Percentiles rank a stretch among this genome's conserved stretches.
Evolutionary conservation across 1,284 basidiomycete genomes (phyloP).

Genomic region (Moniliophthora roreri): DNA sequence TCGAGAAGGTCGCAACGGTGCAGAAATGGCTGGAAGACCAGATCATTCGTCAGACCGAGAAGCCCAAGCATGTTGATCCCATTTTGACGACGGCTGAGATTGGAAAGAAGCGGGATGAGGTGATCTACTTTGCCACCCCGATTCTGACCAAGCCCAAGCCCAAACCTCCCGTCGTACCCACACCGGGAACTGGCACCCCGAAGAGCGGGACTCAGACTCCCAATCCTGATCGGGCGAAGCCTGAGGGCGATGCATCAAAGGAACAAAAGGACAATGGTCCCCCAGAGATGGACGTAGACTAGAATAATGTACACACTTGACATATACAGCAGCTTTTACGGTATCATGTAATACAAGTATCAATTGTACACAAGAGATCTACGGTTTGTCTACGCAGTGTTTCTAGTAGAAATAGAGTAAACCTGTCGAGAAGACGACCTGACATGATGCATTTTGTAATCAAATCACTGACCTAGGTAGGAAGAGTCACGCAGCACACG

Average conservation of each 20-base stretch:
- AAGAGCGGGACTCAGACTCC: slow-evolving; percentile 62
- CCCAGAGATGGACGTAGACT: slow-evolving; percentile 84
- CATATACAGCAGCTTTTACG: no score
- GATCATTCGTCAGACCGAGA: slow-evolving; percentile 81
- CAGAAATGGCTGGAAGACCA: slow-evolving; percentile 95
- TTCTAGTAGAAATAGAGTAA: no score
- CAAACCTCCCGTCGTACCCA: slow-evolving; percentile 59
- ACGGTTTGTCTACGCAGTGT: no score
- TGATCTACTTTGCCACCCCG: slow-evolving; percentile 81
- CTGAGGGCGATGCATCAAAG: slow-evolving; percentile 36
- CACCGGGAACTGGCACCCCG: slow-evolving; percentile 61
- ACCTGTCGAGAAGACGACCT: no score
- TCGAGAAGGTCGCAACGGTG: slow-evolving; percentile 79
- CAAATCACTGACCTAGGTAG: no score
- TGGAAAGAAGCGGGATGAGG: slow-evolving; percentile 85
- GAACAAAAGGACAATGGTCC: slow-evolving; percentile 41
- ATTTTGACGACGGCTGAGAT: slow-evolving; percentile 81
- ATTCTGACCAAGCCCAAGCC: slow-evolving; percentile 90
- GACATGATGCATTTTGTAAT: no score
- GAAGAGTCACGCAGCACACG: no score
- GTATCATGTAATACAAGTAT: no score
- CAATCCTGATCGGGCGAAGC: slow-evolving; percentile 42
- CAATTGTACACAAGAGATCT: no score
- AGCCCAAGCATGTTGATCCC: slow-evolving; percentile 84
- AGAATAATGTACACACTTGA: slow-evolving; percentile 22